These are phyloP conservation scores for Vanrija pseudolonga DNA, from an alignment of 1,284 basidiomycete genomes.

Conservation along the genomic window DNA sequence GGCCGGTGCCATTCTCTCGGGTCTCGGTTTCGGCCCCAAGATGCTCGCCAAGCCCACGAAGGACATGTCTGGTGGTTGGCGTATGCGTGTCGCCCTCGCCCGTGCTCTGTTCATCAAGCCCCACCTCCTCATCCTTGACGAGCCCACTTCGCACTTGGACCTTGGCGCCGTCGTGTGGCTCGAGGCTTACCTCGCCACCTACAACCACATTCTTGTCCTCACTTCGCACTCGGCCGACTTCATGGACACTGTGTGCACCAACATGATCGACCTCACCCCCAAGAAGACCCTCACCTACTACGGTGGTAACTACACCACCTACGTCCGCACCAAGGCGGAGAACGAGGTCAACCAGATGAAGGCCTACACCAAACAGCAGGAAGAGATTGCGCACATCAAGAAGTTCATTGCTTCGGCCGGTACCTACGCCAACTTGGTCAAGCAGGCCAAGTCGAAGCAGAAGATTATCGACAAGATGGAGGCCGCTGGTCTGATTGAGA, in stretches of 20 bases:
- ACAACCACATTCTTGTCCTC: conserved; percentile 82
- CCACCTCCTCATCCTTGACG: conserved; percentile 86
- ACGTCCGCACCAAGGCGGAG: conserved; percentile 91
- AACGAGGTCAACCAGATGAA: conserved; percentile 99
- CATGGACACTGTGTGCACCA: conserved; percentile 95
- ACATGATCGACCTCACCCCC: conserved; percentile 90
- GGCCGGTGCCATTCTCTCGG: conserved; percentile 91
- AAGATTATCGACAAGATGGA: conserved; percentile 99
- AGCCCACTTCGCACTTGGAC: conserved; percentile 66
- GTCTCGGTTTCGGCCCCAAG: conserved; percentile 82
- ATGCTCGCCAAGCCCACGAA: conserved; percentile 98
- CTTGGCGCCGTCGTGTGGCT: conserved; percentile 98
- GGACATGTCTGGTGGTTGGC: conserved; percentile 98
- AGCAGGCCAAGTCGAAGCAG: conserved; percentile 98
- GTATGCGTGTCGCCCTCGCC: conserved; percentile 96
- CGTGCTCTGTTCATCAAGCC: conserved; percentile 95
- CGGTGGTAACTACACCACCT: conserved; percentile 93
- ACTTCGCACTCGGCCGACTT: conserved; percentile 97
- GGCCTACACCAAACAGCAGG: conserved; percentile 97
- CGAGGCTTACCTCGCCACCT: conserved; percentile 94
- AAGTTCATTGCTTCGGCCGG: conserved; percentile 96
- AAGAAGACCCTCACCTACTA: conserved; percentile 71
- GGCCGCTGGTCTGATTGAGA: conserved; percentile 94
- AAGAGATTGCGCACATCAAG: conserved; percentile 97
- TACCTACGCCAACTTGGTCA: conserved; percentile 98